A percentile compares a stretch with the other conserved stretches of the same genome.
Conservation (phyloP, 1,139 yeast species). For the Scheffersomyces stambukii region DNA sequence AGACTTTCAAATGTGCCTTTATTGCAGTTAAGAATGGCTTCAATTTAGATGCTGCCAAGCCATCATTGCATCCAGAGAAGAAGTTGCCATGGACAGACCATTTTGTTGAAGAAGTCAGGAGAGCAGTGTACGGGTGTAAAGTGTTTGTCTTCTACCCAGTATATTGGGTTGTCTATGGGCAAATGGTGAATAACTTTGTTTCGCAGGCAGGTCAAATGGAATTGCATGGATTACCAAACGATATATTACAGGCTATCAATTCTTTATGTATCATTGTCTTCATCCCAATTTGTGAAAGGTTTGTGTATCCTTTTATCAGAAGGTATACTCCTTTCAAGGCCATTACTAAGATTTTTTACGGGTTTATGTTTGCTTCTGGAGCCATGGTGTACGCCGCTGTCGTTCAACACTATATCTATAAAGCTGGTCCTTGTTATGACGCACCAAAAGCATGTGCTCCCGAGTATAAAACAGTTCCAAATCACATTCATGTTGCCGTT, state of each 20-base stretch:
- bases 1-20: constrained; percentile 46
- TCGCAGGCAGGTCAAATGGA: constrained; percentile 64
- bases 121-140: constrained; percentile 57
- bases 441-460: constrained; percentile 40
- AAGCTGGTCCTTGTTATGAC: constrained; percentile 72
- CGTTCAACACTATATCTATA: constrained; percentile 68
- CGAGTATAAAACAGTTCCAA: constrained; percentile 34
- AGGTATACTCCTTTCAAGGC: constrained; percentile 58
- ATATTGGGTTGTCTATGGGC: constrained; percentile 64
- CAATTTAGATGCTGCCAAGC: constrained; percentile 51
- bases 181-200: constrained; percentile 58
- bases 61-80: constrained; percentile 40
- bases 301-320: constrained; percentile 52
- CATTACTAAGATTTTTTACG: constrained; percentile 66
- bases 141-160: constrained; percentile 59
- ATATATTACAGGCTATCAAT: constrained; percentile 57
- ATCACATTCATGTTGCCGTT: constrained; percentile 53
- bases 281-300: constrained; percentile 53
- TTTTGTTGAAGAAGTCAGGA: constrained; percentile 58
- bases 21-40: constrained; percentile 47
- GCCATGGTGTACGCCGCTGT: constrained; percentile 81
- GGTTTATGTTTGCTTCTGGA: constrained; percentile 65
- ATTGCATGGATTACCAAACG: constrained; percentile 60
- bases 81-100: constrained; percentile 53
- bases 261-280: constrained; percentile 57